phyloP scores from a whole-genome alignment of 768 basidiomycete genomes.

The Suillus cothurnatus region DNA sequence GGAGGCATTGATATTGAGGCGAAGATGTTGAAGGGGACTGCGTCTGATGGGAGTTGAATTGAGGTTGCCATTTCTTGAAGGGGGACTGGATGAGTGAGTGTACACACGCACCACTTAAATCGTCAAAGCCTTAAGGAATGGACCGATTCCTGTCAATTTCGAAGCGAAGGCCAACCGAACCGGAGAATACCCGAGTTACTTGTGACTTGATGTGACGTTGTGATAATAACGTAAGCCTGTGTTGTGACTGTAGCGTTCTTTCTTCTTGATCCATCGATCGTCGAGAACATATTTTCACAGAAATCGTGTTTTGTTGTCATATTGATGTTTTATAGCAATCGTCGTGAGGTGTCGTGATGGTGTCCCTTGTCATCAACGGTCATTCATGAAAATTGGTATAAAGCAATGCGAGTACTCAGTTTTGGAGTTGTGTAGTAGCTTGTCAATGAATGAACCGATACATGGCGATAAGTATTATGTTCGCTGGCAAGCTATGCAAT shows the following conservation, averaged over 20 bases:
- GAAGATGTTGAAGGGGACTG: constrained; percentile 1
- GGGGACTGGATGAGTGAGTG: not conserved
- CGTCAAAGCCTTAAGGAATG: not conserved
- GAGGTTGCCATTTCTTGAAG: constrained; percentile 11
- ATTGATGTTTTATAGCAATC: not conserved
- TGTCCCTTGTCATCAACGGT: not conserved
- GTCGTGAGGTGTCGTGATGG: too few species aligned
- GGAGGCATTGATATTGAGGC: constrained; percentile 12
- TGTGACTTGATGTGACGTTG: not conserved
- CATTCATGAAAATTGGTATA: not conserved
- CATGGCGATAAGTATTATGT: too few species aligned
- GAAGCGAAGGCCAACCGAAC: not conserved
- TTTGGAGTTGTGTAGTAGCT: not conserved
- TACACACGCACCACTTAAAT: not conserved
- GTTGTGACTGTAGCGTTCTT: too few species aligned
- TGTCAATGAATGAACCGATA: too few species aligned
- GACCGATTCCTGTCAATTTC: not conserved
- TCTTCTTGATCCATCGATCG: too few species aligned
- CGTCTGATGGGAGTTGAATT: constrained; percentile 7
- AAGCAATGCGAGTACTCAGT: not conserved
- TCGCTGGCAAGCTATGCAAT: too few species aligned
- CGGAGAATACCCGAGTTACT: not conserved
- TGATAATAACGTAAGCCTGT: too few species aligned
- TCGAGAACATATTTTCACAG: too few species aligned
- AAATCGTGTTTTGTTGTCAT: not conserved